phyloP scores from a whole-genome alignment of 768 basidiomycete species.

The Panaeolus papilionaceus region DNA sequence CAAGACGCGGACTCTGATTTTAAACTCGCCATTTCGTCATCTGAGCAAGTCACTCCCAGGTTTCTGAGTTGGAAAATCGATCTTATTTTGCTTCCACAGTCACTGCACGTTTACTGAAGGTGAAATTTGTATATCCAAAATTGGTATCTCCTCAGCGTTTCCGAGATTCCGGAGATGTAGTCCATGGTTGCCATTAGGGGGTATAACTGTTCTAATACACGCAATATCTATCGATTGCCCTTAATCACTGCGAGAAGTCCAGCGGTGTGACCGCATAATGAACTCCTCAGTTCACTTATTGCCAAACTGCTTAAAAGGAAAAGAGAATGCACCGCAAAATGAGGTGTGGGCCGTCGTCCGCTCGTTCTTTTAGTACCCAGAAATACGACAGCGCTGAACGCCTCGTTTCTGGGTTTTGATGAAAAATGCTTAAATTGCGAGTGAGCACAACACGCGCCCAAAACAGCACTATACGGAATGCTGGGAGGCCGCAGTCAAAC shows the following conservation, averaged over 20 bases:
- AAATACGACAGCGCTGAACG: background rate
- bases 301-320: background rate
- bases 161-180: slow-evolving; percentile 6
- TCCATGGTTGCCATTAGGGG: background rate
- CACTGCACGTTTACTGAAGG: background rate
- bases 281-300: background rate
- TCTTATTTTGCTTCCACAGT: background rate
- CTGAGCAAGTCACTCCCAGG: background rate
- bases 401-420: slow-evolving; percentile 1
- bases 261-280: slow-evolving; percentile 1
- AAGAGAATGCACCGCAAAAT: background rate
- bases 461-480: background rate
- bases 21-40: background rate
- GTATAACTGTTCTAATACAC: background rate
- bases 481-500: background rate
- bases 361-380: background rate
- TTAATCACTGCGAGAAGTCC: slow-evolving; percentile 11
- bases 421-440: background rate
- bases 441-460: background rate
- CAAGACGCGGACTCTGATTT: background rate
- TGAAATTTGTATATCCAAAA: background rate
- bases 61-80: slow-evolving; percentile 7
- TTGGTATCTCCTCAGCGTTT: slow-evolving; percentile 8
- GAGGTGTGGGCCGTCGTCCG: background rate
- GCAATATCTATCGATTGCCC: slow-evolving; percentile 6